Evolutionary conservation across 2,329 filamentous ascomycete genomes (phyloP).

Genomic region (Fusarium sp.): DNA sequence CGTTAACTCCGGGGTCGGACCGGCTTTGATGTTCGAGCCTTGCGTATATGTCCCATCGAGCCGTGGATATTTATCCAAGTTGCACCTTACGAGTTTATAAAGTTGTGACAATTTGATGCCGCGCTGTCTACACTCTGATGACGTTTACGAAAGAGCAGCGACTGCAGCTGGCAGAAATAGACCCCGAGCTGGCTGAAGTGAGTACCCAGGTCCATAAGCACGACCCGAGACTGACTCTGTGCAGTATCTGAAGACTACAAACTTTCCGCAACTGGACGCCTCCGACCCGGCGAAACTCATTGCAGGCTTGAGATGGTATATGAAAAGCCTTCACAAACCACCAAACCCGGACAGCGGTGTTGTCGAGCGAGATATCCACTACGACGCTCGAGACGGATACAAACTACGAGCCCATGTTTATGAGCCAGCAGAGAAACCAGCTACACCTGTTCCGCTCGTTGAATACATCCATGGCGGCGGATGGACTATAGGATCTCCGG

Average conservation of each 20-base stretch:
- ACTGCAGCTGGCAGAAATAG: not conserved
- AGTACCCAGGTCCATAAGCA: rapidly evolving
- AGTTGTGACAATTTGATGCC: not conserved
- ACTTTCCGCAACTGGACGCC: not conserved
- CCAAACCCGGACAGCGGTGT: not conserved
- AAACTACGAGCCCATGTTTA: not conserved
- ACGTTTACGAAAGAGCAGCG: not conserved
- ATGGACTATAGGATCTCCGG: conserved; percentile 5
- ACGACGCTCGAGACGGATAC: not conserved
- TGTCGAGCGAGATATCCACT: not conserved
- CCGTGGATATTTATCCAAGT: not conserved
- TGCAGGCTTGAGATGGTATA: conserved; percentile 6
- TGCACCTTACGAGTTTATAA: rapidly evolving
- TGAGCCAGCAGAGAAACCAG: rapidly evolving
- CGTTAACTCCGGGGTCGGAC: not conserved
- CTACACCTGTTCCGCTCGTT: rapidly evolving
- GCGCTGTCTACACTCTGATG: not conserved
- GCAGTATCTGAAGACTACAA: not conserved
- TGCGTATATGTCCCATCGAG: not conserved
- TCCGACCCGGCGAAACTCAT: not conserved
- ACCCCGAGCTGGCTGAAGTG: not conserved
- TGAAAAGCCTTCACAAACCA: not conserved
- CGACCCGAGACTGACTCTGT: rapidly evolving
- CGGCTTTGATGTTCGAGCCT: not conserved
- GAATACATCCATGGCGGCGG: conserved; percentile 5